phyloP scores from a whole-genome alignment of 805 yeast species.

The Sungouiozyma intestinalis region DNA sequence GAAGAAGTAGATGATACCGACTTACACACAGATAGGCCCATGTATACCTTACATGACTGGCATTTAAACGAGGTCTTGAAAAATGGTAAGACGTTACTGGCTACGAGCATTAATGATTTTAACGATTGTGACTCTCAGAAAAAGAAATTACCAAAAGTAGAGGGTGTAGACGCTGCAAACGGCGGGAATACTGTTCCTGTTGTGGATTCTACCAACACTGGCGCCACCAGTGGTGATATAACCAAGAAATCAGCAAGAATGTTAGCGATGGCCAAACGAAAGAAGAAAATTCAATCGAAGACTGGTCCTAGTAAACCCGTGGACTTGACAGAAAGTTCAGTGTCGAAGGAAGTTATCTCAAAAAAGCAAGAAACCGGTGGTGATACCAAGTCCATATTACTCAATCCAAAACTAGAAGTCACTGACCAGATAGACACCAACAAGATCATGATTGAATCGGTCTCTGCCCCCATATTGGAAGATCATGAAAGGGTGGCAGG shows the following conservation, averaged over 20 bases:
- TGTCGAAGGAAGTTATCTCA: slow-evolving; percentile 35
- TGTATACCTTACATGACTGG: slow-evolving; percentile 19
- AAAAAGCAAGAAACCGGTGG: slow-evolving; percentile 19
- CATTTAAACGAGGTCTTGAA: slow-evolving; percentile 22
- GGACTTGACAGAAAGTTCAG: slow-evolving; percentile 62
- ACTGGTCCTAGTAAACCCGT: slow-evolving; percentile 41
- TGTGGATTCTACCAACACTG: slow-evolving; percentile 3
- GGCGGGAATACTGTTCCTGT: slow-evolving; percentile 8
- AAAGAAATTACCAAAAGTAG: background rate
- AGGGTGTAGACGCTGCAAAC: slow-evolving; percentile 6
- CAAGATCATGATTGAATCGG: slow-evolving; percentile 77
- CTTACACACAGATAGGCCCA: slow-evolving; percentile 9
- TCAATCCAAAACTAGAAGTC: slow-evolving; percentile 42
- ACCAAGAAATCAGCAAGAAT: slow-evolving; percentile 55
- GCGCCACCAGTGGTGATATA: slow-evolving; percentile 4
- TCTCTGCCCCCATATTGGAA: slow-evolving; percentile 54
- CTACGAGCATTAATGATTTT: slow-evolving; percentile 18
- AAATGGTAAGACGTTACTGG: slow-evolving; percentile 20
- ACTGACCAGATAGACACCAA: slow-evolving; percentile 74
- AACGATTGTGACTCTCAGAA: slow-evolving; percentile 4
- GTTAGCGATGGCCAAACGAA: slow-evolving; percentile 89
- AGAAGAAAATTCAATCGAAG: slow-evolving; percentile 64
- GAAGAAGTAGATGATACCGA: slow-evolving; percentile 19
- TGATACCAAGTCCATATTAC: slow-evolving; percentile 6
- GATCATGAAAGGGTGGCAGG: slow-evolving; percentile 65